Conservation (phyloP, 2,329 filamentous ascomycete genomes). For the Epichloe elymi region DNA sequence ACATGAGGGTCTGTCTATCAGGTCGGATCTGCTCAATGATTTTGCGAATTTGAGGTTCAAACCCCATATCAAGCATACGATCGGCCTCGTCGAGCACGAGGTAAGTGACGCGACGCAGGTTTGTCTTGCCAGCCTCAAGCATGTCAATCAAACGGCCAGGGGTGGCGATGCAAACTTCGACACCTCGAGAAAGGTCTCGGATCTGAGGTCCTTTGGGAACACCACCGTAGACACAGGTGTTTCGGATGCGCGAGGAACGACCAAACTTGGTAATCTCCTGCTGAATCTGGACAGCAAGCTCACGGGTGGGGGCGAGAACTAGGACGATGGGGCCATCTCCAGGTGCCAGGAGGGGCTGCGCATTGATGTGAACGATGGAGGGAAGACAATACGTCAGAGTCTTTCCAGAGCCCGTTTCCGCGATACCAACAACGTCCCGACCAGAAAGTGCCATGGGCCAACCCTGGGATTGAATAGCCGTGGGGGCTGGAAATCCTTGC, state of each 20-base stretch:
- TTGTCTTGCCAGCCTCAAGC: slow-evolving; percentile 95
- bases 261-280: slow-evolving; percentile 98
- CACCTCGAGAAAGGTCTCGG: slow-evolving; percentile 83
- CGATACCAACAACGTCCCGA: slow-evolving; percentile 97
- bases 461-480: slow-evolving; percentile 93
- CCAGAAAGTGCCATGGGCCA: slow-evolving; percentile 99
- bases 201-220: slow-evolving; percentile 97
- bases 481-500: slow-evolving; percentile 86
- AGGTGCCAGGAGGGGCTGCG: slow-evolving; percentile 86
- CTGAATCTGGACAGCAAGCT: slow-evolving; percentile 97
- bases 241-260: slow-evolving; percentile 93
- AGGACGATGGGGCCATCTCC: slow-evolving; percentile 95
- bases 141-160: slow-evolving; percentile 97
- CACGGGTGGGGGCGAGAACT: slow-evolving; percentile 90
- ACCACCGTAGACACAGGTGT: slow-evolving; percentile 98
- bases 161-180: slow-evolving; percentile 97
- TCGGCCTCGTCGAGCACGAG: slow-evolving; percentile 97
- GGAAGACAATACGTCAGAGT: slow-evolving; percentile 96
- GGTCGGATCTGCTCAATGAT: slow-evolving; percentile 96
- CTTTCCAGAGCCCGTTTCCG: slow-evolving; percentile 98
- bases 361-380: slow-evolving; percentile 98
- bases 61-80: slow-evolving; percentile 99
- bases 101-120: slow-evolving; percentile 94
- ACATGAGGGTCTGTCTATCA: slow-evolving; percentile 98
- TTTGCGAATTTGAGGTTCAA: slow-evolving; percentile 98